A percentile compares a stretch with the other conserved stretches of the same genome.
phyloP scores from a whole-genome alignment of 768 basidiomycete genomes.

The Asterophora parasitica region DNA sequence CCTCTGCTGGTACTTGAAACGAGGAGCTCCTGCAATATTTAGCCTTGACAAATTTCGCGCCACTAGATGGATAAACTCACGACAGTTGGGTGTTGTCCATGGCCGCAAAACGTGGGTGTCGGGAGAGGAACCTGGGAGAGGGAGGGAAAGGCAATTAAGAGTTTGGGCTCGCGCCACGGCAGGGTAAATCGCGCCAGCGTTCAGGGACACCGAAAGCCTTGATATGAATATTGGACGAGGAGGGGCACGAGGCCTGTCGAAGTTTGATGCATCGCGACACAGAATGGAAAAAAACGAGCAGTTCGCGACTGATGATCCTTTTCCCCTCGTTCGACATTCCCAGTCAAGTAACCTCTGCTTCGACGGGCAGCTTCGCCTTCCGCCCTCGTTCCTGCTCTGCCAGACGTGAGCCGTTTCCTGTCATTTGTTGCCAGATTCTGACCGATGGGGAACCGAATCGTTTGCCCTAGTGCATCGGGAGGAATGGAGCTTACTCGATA shows the following conservation, averaged over 20 bases:
- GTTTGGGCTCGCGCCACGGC: conserved; percentile 3
- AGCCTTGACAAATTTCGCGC: too few relatives aligned
- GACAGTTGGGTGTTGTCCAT: conserved; percentile 8
- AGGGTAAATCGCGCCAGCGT: conserved; percentile 10
- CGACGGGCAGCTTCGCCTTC: conserved; percentile 2
- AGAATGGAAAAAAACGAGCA: conserved; percentile 10
- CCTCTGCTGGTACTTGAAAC: conserved; percentile 1
- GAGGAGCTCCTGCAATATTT: not conserved
- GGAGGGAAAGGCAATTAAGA: conserved; percentile 4
- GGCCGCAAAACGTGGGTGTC: not conserved
- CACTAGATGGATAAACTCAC: not conserved
- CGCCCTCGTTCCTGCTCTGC: conserved; percentile 3
- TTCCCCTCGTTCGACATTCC: not conserved
- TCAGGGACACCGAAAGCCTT: conserved; percentile 5
- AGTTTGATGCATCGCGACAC: conserved; percentile 16
- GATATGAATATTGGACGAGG: not conserved
- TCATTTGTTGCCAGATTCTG: conserved; percentile 1
- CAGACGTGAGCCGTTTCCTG: conserved; percentile 3
- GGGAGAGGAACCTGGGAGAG: not conserved
- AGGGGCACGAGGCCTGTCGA: conserved; percentile 3
- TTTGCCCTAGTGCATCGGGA: not conserved
- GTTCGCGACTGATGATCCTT: conserved; percentile 1
- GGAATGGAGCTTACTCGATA: conserved; percentile 8
- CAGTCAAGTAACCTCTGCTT: not conserved
- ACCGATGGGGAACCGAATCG: not conserved